Evolutionary conservation across 2,329 filamentous ascomycete species (phyloP), one percentile per base, ranked within the genome.

Genomic region (Monilinia vaccinii-corymbosi): DNA sequence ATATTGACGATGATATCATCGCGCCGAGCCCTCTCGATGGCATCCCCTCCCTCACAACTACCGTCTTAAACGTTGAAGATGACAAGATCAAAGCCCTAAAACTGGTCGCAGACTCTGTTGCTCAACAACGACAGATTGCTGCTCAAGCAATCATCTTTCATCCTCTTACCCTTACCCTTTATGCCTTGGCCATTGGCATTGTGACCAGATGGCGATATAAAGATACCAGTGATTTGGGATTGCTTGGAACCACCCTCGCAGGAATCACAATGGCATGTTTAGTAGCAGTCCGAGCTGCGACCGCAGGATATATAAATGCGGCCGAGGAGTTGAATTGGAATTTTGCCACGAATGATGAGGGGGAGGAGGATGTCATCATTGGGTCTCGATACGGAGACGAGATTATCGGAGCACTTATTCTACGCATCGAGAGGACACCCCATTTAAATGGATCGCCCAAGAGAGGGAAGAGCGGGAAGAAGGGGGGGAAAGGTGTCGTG

Each of bases 51-150:
- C 80, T 91, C 47, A 81, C 80, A 55, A 83, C 88, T 56, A 81
- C 83, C 66, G 72, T 80, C 25, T 75, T 85, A 47, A 77, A 77
- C 49, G 69, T 70, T 53, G 75, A 82, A 53, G 71, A 78, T 56
- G 87, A 91, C 71, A 84, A 86, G 70, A 75, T 84, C 64, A 79
- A 84, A 60, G 86, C 86, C 21, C 78, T 96, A 56, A 81, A 82
- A 64, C 81, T 96, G 23, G 80, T 96, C 44, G 87, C 90, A 62
- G 89, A 93, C 73, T 90, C 86, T 61, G 82, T 95, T 53, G 88
- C 89, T 40, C 87, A 96, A 74, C 91, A 94, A 77, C 84, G 87
- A 63, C 86, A 90, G 71, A 75, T 80, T 10, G 64, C 62, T 63
- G 66, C 61, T 60, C 64, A 44, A 63, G 63, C 44, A 60, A 44